A percentile compares a stretch with the other conserved stretches of the same genome.
These are phyloP conservation scores for Avicennia marina DNA, from an alignment of 257 asterid species.

Conservation along the genomic window DNA sequence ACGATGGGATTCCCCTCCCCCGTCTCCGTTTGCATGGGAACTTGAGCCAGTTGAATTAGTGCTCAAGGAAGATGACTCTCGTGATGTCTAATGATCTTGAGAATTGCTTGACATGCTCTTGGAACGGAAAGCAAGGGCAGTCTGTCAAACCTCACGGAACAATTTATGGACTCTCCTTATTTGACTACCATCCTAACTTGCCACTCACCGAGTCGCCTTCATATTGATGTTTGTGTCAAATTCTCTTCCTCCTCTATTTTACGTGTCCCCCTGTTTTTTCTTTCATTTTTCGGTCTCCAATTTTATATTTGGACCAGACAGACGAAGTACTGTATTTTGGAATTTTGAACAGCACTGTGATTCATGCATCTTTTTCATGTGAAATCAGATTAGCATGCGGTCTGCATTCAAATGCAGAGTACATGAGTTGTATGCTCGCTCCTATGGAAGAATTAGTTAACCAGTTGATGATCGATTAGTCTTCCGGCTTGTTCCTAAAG, in stretches of 20 bases:
- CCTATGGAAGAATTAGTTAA: not conserved
- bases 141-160: not conserved
- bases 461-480: not conserved
- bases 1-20: constrained; percentile 16
- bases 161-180: not conserved
- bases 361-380: not conserved
- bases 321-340: too few species aligned
- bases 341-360: too few species aligned
- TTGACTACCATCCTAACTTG: not conserved
- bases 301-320: not conserved
- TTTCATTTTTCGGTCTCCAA: not conserved
- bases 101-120: not conserved
- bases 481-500: too few species aligned
- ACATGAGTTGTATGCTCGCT: not conserved
- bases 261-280: not conserved
- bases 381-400: not conserved
- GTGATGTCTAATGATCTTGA: constrained; percentile 9
- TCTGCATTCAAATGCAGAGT: not conserved
- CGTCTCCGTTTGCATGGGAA: constrained; percentile 28
- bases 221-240: not conserved
- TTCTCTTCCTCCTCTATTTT: not conserved
- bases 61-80: constrained; percentile 24
- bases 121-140: not conserved
- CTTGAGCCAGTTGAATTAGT: constrained; percentile 25
- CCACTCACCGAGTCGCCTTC: too few species aligned